Base-by-base conservation (phyloP, 371 early-diverging fungal genomes). In the Thermomucor indicae-seudaticae region DNA sequence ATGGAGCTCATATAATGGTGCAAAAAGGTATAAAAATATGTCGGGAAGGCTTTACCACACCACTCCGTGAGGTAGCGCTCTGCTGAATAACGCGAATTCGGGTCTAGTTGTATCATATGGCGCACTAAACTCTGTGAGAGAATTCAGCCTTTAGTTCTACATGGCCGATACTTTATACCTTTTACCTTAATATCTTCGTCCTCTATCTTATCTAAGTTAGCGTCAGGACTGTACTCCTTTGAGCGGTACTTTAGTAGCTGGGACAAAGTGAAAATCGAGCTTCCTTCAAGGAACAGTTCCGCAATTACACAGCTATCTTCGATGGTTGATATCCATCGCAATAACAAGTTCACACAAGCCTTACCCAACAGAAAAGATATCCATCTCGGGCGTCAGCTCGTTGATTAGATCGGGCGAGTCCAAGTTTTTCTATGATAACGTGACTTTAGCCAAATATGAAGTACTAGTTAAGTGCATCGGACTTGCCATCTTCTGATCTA, bases 351-450 rank as follows among this genome's bases (percentile, higher is more conserved):
- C n/a, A n/a, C n/a, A n/a, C 14, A 32, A 22, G n/a, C 24, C 62
- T 25, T 79, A 89, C 85, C 97, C 97, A n/a, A 90, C 70, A 0
- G 92, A 87, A 61, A 96, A 97, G 6, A 96, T 80, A 53, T 97
- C 97, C 96, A 96, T 96, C 23, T 84, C 85, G 6, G 86, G 77
- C 10, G 81, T 88, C 20, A 95, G 56, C 49, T 77, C 80, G 39
- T 66, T 60, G 17, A 60, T 58, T 42, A 62, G 57, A 20, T 71
- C 70, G 46, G 61, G 63, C 44, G 55, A 55, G 27, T 61, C 62
- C 43, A 68, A 42, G 16, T 53, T 56, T 63, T 64, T 58, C 68
- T 72, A 49, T 12, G 28, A 16, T 35, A 37, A 12, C 11, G 28
- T 6, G 2, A 1, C 12, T n/a, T 16, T 46, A 32, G 12, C 31